A percentile compares a stretch with the other conserved stretches of the same genome.
Evolutionary conservation across 2,329 filamentous ascomycete genomes (phyloP).

Genomic region (Neopestalotiopsis rosae): DNA sequence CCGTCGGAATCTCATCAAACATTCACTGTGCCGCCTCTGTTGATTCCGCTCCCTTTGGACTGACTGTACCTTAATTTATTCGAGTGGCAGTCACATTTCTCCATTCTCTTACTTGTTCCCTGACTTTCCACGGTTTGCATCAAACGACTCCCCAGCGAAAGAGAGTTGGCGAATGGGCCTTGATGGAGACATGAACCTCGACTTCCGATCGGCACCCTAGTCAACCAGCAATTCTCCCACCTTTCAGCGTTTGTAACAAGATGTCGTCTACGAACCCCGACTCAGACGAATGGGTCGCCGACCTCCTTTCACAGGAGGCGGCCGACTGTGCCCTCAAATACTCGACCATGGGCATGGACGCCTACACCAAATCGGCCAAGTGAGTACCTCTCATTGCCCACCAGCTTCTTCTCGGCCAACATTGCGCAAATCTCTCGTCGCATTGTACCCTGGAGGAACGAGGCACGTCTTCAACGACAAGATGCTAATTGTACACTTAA

Average conservation of each 20-base stretch:
- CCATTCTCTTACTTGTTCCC: not conserved
- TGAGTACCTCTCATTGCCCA: slow-evolving; percentile 35
- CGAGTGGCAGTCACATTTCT: not conserved
- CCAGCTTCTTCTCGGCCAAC: not conserved
- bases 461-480: not conserved
- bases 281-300: slow-evolving; percentile 80
- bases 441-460: not conserved
- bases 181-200: not conserved
- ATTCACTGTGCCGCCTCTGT: not conserved
- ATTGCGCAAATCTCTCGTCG: not conserved
- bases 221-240: not conserved
- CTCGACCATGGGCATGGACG: slow-evolving; percentile 75
- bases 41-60: not conserved
- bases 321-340: slow-evolving; percentile 75
- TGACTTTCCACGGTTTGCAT: not conserved
- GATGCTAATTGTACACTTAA: slow-evolving; percentile 20
- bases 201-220: not conserved
- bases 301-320: slow-evolving; percentile 81
- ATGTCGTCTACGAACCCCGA: slow-evolving; percentile 46
- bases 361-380: slow-evolving; percentile 55
- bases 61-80: not conserved
- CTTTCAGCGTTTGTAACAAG: not conserved
- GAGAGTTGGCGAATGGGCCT: not conserved
- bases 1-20: not conserved
- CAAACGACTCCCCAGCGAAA: not conserved